Conservation (phyloP, 768 basidiomycete species). For the Kwoniella sp. region DNA sequence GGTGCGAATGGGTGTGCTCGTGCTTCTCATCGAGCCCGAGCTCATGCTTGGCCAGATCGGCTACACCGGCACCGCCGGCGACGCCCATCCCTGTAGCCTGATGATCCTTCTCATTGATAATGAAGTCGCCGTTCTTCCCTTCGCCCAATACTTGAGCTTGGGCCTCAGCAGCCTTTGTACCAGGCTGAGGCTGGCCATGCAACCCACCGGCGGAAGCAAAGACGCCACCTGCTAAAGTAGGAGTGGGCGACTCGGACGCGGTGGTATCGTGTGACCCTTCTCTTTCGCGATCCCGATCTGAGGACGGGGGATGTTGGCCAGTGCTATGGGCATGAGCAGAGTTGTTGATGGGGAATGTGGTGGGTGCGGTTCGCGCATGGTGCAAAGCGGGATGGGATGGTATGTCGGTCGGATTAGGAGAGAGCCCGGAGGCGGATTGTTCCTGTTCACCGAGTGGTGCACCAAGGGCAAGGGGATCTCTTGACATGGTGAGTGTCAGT, state of each 20-base stretch:
- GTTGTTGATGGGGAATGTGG: conserved; percentile 25
- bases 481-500: conserved; percentile 12
- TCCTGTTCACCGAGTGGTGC: conserved; percentile 8
- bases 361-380: conserved; percentile 29
- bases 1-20: not conserved
- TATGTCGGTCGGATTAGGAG: not conserved
- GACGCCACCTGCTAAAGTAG: conserved; percentile 23
- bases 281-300: not conserved
- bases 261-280: conserved; percentile 1
- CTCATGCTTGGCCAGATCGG: conserved; percentile 16
- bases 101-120: conserved; percentile 25
- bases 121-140: not conserved
- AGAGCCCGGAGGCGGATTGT: not conserved
- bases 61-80: conserved; percentile 10
- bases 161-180: conserved; percentile 8
- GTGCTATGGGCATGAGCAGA: conserved; percentile 5
- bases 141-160: no score
- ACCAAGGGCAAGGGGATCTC: conserved; percentile 18
- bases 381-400: conserved; percentile 13
- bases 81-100: conserved; percentile 26
- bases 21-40: conserved; percentile 20
- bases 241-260: conserved; percentile 25
- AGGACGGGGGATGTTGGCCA: not conserved
- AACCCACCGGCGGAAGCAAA: conserved; percentile 15
- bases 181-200: conserved; percentile 28